Evolutionary conservation across 1,139 yeast species (phyloP).

Genomic region (Suhomyces yuchorum): DNA sequence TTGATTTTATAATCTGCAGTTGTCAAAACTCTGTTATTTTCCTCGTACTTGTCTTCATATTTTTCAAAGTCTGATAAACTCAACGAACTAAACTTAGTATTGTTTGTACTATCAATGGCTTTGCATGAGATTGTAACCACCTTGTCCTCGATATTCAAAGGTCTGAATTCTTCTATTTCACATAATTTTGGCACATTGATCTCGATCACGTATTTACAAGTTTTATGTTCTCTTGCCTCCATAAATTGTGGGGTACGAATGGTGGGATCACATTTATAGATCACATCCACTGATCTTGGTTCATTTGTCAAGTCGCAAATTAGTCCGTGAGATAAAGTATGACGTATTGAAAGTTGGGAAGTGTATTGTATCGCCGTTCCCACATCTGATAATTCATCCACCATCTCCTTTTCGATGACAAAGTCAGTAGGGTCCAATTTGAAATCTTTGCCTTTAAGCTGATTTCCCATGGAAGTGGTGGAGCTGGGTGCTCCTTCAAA

Average conservation of each 20-base stretch:
- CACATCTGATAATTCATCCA: slow-evolving; percentile 19
- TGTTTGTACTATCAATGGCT: slow-evolving; percentile 25
- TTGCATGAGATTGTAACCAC: slow-evolving; percentile 48
- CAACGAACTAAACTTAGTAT: not conserved
- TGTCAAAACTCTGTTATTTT: slow-evolving; percentile 4
- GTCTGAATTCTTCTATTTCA: slow-evolving; percentile 48
- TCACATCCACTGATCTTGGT: slow-evolving; percentile 64
- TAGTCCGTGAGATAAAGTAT: slow-evolving; percentile 60
- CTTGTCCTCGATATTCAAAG: slow-evolving; percentile 37
- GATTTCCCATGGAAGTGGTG: slow-evolving; percentile 26
- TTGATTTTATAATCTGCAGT: slow-evolving; percentile 25
- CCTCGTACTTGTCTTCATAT: not conserved
- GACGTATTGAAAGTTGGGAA: slow-evolving; percentile 46
- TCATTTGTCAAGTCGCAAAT: slow-evolving; percentile 70
- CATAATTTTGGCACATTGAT: slow-evolving; percentile 65
- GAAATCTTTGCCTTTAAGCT: slow-evolving; percentile 18
- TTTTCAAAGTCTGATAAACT: slow-evolving; percentile 1
- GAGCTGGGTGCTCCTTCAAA: slow-evolving; percentile 31
- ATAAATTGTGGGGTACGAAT: slow-evolving; percentile 24
- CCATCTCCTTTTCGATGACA: slow-evolving; percentile 24
- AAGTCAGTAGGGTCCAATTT: slow-evolving; percentile 22
- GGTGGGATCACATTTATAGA: slow-evolving; percentile 64
- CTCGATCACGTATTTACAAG: slow-evolving; percentile 72
- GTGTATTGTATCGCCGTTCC: slow-evolving; percentile 14
- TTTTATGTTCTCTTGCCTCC: slow-evolving; percentile 62